Conservation (phyloP, 768 basidiomycete species). For the Lactarius psammicola region DNA sequence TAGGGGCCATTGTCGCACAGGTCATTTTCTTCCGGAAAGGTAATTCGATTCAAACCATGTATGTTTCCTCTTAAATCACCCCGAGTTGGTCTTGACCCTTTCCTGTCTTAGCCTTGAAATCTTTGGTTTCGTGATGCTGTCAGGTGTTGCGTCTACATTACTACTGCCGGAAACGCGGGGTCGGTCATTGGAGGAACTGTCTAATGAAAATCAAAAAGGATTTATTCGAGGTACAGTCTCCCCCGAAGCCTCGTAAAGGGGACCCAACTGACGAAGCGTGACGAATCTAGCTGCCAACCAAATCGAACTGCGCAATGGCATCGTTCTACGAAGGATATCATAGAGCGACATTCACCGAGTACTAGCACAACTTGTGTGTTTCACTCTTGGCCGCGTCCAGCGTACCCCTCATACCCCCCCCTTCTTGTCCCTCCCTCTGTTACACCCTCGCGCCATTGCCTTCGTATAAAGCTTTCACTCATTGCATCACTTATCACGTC, state of each 20-base stretch:
- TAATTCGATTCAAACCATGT: constrained; percentile 38
- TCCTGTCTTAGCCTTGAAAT: constrained; percentile 38
- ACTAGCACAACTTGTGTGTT: not conserved
- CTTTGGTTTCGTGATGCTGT: constrained; percentile 49
- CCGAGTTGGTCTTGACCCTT: constrained; percentile 10
- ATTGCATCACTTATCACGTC: not conserved
- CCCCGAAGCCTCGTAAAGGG: not conserved
- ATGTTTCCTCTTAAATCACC: constrained; percentile 24
- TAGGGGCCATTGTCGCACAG: constrained; percentile 44
- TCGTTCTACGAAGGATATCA: constrained; percentile 17
- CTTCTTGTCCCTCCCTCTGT: not conserved
- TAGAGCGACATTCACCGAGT: not conserved
- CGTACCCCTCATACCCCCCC: not conserved
- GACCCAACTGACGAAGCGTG: not conserved
- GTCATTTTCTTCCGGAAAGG: constrained; percentile 34
- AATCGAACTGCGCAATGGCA: constrained; percentile 27
- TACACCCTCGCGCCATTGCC: not conserved
- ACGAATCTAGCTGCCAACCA: constrained; percentile 12
- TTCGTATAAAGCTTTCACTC: not conserved
- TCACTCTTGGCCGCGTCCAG: not conserved
- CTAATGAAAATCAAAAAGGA: constrained; percentile 39
- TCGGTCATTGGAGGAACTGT: constrained; percentile 38
- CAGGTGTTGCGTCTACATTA: constrained; percentile 42
- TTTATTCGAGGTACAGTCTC: constrained; percentile 32
- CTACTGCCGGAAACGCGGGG: constrained; percentile 45